Conservation (phyloP, 164 flowering plant genomes). For the Berberis vulgaris region DNA sequence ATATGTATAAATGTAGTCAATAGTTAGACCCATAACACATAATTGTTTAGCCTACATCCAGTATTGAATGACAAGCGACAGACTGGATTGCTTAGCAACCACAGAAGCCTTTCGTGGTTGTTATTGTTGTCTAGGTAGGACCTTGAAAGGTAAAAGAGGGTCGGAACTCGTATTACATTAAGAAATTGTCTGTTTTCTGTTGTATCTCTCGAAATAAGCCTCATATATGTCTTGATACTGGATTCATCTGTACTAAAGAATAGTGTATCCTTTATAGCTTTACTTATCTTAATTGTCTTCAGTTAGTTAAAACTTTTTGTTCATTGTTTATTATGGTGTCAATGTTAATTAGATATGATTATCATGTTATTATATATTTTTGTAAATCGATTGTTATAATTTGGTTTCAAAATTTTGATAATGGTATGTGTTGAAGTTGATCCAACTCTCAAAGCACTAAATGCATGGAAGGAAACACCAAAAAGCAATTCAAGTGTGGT, state of each 20-base stretch:
- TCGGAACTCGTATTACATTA: background rate
- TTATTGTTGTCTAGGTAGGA: slow-evolving; percentile 8
- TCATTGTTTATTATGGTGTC: too few relatives aligned
- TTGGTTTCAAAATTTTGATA: too few relatives aligned
- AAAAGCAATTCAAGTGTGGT: too few relatives aligned
- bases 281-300: too few relatives aligned
- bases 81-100: slow-evolving; percentile 9
- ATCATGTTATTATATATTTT: too few relatives aligned
- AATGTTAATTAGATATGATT: too few relatives aligned
- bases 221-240: background rate
- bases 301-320: too few relatives aligned
- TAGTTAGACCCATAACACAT: slow-evolving; percentile 2
- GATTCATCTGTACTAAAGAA: background rate
- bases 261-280: too few relatives aligned
- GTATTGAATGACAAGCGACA: slow-evolving; percentile 7
- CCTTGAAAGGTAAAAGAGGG: slow-evolving; percentile 1
- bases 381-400: too few relatives aligned
- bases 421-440: too few relatives aligned
- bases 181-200: slow-evolving; percentile 3
- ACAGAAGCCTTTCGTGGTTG: background rate
- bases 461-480: too few relatives aligned
- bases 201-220: slow-evolving; percentile 1
- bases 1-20: background rate
- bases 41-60: slow-evolving; percentile 3
- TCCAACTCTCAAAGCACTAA: too few relatives aligned